phyloP scores from a whole-genome alignment of 2,329 filamentous ascomycete species.

The Byssoonygena ceratinophila region DNA sequence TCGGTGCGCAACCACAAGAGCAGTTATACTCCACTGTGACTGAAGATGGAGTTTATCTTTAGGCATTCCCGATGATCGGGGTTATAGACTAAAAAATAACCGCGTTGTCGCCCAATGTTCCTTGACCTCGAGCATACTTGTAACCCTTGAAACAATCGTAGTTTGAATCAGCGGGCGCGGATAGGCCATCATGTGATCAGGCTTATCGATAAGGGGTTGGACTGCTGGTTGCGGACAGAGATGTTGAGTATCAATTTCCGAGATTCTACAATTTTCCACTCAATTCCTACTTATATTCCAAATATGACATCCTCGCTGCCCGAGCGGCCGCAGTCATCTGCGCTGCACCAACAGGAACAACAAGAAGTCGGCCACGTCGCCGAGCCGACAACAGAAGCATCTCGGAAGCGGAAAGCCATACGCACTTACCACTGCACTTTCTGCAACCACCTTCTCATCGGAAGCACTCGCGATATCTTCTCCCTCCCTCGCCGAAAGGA shows the following conservation, averaged over 20 bases:
- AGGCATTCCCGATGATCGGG: background rate
- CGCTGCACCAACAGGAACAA: background rate
- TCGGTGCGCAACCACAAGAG: background rate
- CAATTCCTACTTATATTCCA: background rate
- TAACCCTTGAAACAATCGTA: too few relatives aligned
- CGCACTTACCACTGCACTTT: slow-evolving; percentile 51
- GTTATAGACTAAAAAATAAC: background rate
- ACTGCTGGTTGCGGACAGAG: too few relatives aligned
- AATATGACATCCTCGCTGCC: background rate
- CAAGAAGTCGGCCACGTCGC: background rate
- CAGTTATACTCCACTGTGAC: background rate
- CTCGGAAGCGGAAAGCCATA: slow-evolving; percentile 25
- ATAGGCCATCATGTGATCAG: background rate
- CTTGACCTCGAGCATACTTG: too few relatives aligned
- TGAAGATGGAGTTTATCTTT: background rate
- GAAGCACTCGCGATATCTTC: slow-evolving; percentile 45
- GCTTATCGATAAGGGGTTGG: slow-evolving; percentile 11
- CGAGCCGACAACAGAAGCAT: background rate
- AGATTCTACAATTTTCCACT: background rate
- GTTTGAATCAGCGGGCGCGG: too few relatives aligned
- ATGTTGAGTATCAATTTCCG: too few relatives aligned
- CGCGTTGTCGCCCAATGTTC: background rate
- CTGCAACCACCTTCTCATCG: slow-evolving; percentile 55
- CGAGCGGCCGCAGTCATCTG: background rate
- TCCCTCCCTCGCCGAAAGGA: slow-evolving; percentile 44